phyloP scores from a whole-genome alignment of 176 grass and related monocot genomes.

The Alopecurus myosuroides region DNA sequence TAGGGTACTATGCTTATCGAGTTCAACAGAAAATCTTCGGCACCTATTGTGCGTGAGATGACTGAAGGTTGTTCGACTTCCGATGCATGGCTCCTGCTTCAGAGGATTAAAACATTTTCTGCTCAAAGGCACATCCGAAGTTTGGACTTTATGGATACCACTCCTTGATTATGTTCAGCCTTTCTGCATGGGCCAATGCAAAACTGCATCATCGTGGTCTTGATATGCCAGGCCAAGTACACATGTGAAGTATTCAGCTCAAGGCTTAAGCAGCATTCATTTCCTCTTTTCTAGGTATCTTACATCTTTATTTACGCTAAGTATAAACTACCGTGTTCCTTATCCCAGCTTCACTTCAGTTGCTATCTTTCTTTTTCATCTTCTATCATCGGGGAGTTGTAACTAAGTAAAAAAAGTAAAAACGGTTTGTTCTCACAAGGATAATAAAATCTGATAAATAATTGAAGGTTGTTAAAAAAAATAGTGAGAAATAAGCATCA shows the following conservation, averaged over 20 bases:
- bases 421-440: neutral
- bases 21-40: slow-evolving; percentile 49
- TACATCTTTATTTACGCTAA: neutral
- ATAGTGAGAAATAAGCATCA: too few species aligned
- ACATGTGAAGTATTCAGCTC: neutral
- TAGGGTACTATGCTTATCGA: slow-evolving; percentile 91
- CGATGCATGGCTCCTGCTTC: slow-evolving; percentile 63
- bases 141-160: slow-evolving; percentile 57
- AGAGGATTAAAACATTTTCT: slow-evolving; percentile 52
- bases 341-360: neutral
- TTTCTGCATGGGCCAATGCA: neutral
- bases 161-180: slow-evolving; percentile 29
- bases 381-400: neutral
- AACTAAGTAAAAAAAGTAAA: neutral
- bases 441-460: neutral
- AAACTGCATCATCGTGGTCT: neutral
- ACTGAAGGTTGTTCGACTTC: slow-evolving; percentile 54
- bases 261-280: neutral
- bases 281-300: slow-evolving; percentile 1
- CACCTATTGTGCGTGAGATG: slow-evolving; percentile 68
- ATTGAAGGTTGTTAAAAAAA: neutral
- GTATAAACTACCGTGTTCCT: neutral
- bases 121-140: neutral
- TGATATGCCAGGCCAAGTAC: neutral
- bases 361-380: neutral